Conservation (phyloP, 2,329 filamentous ascomycete species). For the Epichloe hybrida region DNA sequence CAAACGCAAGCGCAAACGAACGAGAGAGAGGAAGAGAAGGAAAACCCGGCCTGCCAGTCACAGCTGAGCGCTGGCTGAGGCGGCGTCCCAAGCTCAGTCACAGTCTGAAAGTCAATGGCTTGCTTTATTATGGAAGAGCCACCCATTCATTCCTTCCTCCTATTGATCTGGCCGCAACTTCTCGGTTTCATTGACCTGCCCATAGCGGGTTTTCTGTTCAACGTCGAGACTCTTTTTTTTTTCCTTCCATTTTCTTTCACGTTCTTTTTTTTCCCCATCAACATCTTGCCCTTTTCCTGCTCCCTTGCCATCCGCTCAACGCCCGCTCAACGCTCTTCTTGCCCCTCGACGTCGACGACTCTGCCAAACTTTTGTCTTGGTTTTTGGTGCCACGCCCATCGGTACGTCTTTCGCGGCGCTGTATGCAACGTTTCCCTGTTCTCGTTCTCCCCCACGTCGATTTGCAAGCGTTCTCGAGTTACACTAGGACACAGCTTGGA, state of each 20-base stretch:
- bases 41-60: no score
- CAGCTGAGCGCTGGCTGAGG: not conserved
- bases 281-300: not conserved
- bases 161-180: not conserved
- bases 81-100: not conserved
- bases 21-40: no score
- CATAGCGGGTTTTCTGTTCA: not conserved
- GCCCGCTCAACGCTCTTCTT: not conserved
- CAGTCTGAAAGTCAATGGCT: not conserved
- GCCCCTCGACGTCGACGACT: not conserved
- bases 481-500: not conserved
- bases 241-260: not conserved
- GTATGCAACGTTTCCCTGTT: not conserved
- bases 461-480: not conserved
- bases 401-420: constrained; percentile 1
- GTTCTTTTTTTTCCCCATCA: not conserved
- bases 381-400: not conserved
- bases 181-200: not conserved
- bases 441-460: not conserved
- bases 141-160: constrained; percentile 4
- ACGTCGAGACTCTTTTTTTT: not conserved
- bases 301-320: not conserved
- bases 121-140: not conserved
- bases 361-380: not conserved
- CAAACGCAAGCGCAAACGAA: not conserved